Evolutionary conservation across 2,329 filamentous ascomycete species (phyloP), one percentile per base, ranked within the genome.

Genomic region (Sarocladium oryzae): DNA sequence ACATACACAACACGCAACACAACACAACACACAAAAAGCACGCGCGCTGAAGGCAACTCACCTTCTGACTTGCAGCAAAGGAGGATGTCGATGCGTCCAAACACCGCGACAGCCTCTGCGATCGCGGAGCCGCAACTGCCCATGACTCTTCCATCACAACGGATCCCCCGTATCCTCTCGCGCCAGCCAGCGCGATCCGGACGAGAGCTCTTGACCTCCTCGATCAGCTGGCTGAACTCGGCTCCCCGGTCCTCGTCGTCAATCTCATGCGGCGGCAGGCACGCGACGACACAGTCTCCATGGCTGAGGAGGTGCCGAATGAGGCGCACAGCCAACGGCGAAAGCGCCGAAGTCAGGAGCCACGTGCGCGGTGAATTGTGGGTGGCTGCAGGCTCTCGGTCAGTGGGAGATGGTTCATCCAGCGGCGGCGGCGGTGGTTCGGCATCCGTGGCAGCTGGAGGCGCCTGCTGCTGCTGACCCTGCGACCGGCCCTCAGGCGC

Each of bases 61-160:
- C 86, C 84, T 78, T 96, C 88, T 54, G 86, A 93, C 52, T 87
- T 88, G 71, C 89, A 95, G 66, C 89, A 96, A 35, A 97, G 77
- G 54, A 97, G 67, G 52, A 97, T 91, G 68, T 99, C 93, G 51
- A 97, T 84, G 36, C 85, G 81, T 8, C 89, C 89, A 70, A 96
- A 97, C 1, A 84, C 78, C 57, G 86, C 80, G 16, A 96, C 82
- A 21, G 90, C 88, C 66, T 96, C 88, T 36, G 92, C 91, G 50
- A 97, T 78, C 28, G 90, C 89, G 49, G 89, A 86, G 62, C 90
- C 86, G 67, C 89, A 95, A 65, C 89, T 85, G 33, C 77, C 76
- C 73, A 81, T 80, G 55, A 70, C 68, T 38, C 78, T 75, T 9
- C 79, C 81, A 69, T 85, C 81, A 60, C 82, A 84, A 53, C 78